Percentiles rank a stretch among this genome's conserved stretches.
phyloP scores from a whole-genome alignment of 768 basidiomycete species.

The Piloderma croceum region DNA sequence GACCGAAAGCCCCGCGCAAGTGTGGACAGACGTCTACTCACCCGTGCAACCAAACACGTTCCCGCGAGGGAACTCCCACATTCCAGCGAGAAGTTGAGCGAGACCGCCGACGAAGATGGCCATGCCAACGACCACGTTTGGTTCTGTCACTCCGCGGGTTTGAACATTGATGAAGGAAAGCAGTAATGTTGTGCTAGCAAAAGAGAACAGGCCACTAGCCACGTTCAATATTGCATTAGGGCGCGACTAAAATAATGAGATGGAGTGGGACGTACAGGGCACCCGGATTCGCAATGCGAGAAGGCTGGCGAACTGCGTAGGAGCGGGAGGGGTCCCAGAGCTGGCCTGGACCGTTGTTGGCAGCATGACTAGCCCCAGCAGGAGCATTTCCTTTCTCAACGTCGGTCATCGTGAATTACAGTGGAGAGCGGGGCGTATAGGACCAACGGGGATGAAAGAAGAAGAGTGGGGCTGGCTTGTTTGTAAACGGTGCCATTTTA shows the following conservation, averaged over 20 bases:
- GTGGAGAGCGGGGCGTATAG: too few relatives aligned
- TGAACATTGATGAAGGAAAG: conserved; percentile 68
- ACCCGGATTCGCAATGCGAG: conserved; percentile 1
- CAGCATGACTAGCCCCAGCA: too few relatives aligned
- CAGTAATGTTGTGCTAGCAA: conserved; percentile 82
- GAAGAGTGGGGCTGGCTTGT: too few relatives aligned
- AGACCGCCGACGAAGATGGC: conserved; percentile 81
- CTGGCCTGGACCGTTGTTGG: too few relatives aligned
- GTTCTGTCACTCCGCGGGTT: conserved; percentile 44
- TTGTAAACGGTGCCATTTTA: too few relatives aligned
- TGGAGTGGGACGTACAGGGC: conserved; percentile 28
- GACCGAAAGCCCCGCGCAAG: too few relatives aligned
- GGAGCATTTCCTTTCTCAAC: too few relatives aligned
- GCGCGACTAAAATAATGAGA: background rate
- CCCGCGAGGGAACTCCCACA: conserved; percentile 77
- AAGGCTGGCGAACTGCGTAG: background rate
- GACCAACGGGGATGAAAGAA: too few relatives aligned
- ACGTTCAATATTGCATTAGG: background rate
- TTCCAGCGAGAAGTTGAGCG: conserved; percentile 80
- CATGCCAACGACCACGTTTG: conserved; percentile 83
- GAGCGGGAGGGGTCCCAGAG: background rate
- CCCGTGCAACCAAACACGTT: conserved; percentile 72
- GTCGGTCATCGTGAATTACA: too few relatives aligned
- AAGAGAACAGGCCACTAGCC: conserved; percentile 69
- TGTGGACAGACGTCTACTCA: too few relatives aligned